Evolutionary conservation across 352 stramenopile genomes (phyloP).

Genomic region (Pythium vanterpoolii): DNA sequence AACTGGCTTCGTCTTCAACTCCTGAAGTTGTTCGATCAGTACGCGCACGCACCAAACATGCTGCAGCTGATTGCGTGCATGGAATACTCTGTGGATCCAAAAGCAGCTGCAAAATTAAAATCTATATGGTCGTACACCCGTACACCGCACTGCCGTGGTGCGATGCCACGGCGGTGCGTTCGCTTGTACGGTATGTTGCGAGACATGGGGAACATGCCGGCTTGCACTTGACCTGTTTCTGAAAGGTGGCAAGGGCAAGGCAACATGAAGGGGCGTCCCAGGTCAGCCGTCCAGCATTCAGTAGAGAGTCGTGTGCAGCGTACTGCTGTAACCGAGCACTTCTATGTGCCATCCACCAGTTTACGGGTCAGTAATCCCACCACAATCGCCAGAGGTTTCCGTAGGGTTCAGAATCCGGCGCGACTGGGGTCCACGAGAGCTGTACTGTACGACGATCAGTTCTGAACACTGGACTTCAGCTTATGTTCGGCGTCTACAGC

Average conservation of each 20-base stretch:
- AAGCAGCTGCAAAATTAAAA: neutral
- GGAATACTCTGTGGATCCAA: neutral
- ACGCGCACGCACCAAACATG: neutral
- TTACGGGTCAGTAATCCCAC: neutral
- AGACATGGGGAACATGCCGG: neutral
- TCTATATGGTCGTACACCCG: constrained; percentile 6
- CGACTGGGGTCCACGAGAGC: too few relatives aligned
- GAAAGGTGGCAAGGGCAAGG: neutral
- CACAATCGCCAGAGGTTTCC: neutral
- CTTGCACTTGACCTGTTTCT: neutral
- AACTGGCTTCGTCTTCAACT: constrained; percentile 3
- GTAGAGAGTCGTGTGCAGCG: neutral
- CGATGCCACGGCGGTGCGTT: neutral
- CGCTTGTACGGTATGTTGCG: neutral
- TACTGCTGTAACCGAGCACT: neutral
- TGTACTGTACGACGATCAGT: too few relatives aligned
- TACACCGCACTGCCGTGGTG: neutral
- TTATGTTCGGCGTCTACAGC: too few relatives aligned
- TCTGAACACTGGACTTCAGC: too few relatives aligned
- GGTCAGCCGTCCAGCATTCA: neutral
- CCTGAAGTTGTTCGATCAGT: neutral
- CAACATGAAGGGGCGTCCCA: neutral
- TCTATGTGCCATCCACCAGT: neutral
- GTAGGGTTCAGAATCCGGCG: too few relatives aligned
- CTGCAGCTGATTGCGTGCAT: neutral